Evolutionary conservation across 768 basidiomycete species (phyloP).

Genomic region (Heimioporus sp.): DNA sequence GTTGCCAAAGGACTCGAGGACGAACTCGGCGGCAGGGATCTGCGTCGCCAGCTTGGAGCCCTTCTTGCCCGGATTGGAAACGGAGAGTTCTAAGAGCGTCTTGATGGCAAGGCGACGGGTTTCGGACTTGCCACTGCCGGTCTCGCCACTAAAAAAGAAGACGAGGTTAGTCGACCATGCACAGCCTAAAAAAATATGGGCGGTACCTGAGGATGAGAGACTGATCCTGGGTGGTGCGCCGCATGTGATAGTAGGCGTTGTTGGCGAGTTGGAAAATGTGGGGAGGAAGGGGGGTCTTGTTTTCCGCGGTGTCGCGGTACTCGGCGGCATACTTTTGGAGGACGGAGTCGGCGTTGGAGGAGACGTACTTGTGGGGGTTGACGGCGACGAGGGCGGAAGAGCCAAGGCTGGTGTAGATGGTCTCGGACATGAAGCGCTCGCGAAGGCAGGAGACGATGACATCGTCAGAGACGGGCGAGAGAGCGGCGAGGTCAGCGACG

Average conservation of each 20-base stretch:
- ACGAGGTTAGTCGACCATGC: not conserved
- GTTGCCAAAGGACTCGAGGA: constrained; percentile 92
- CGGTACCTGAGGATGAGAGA: constrained; percentile 79
- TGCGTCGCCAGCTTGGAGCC: constrained; percentile 84
- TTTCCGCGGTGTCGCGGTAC: constrained; percentile 71
- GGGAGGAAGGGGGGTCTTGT: constrained; percentile 63
- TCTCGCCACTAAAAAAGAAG: constrained; percentile 68
- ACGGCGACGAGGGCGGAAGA: constrained; percentile 76
- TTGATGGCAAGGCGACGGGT: constrained; percentile 89
- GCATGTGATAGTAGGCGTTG: constrained; percentile 95
- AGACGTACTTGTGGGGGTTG: constrained; percentile 91
- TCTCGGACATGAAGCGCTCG: constrained; percentile 83
- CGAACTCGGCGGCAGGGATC: constrained; percentile 91
- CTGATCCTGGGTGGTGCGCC: constrained; percentile 91
- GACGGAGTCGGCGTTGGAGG: constrained; percentile 79
- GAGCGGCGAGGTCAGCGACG: constrained; percentile 63
- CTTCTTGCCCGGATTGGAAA: constrained; percentile 89
- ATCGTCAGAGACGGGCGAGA: constrained; percentile 76
- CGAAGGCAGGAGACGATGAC: constrained; percentile 81
- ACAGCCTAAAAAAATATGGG: not conserved
- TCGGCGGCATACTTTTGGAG: constrained; percentile 85
- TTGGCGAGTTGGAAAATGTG: constrained; percentile 93
- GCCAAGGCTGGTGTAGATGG: constrained; percentile 74
- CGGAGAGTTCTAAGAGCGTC: constrained; percentile 85
- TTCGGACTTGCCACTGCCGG: constrained; percentile 93